These are phyloP conservation scores for Termitomyces sp. DNA, from an alignment of 768 basidiomycete species.

Conservation along the genomic window DNA sequence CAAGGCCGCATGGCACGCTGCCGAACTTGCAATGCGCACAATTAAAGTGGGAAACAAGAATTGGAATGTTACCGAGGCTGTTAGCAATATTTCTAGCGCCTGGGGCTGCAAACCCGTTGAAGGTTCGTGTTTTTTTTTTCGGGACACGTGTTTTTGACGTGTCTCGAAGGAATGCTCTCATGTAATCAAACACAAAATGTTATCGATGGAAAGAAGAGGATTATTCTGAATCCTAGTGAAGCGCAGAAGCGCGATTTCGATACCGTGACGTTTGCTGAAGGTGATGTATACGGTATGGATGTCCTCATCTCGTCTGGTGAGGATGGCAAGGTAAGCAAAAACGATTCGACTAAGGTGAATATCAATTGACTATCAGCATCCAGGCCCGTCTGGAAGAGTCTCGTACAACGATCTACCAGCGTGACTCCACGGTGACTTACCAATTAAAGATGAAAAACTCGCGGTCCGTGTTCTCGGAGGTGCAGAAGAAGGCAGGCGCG, in stretches of 20 bases:
- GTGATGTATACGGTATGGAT: slow-evolving; percentile 94
- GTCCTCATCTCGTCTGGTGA: slow-evolving; percentile 82
- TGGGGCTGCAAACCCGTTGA: slow-evolving; percentile 93
- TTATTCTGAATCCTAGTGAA: slow-evolving; percentile 87
- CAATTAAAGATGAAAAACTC: slow-evolving; percentile 98
- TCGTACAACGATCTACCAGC: slow-evolving; percentile 90
- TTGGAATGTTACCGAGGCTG: slow-evolving; percentile 88
- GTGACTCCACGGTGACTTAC: slow-evolving; percentile 81
- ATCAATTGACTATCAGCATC: neutral
- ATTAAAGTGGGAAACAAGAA: slow-evolving; percentile 93
- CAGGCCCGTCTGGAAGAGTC: slow-evolving; percentile 89
- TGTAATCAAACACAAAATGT: slow-evolving; percentile 93
- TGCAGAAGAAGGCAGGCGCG: slow-evolving; percentile 95
- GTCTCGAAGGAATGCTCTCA: slow-evolving; percentile 76
- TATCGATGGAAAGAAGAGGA: slow-evolving; percentile 94
- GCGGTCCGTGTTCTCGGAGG: slow-evolving; percentile 93
- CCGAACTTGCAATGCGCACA: slow-evolving; percentile 87
- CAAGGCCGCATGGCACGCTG: slow-evolving; percentile 90
- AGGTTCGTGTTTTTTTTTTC: slow-evolving; percentile 36
- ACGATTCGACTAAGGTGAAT: neutral
- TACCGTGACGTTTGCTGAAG: slow-evolving; percentile 79
- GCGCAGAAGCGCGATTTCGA: slow-evolving; percentile 84
- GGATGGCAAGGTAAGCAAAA: slow-evolving; percentile 74
- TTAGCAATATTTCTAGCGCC: slow-evolving; percentile 61
- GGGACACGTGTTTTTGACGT: neutral